Base-by-base conservation (phyloP, 2,329 filamentous ascomycete species). In the Lachnellula suecica region DNA sequence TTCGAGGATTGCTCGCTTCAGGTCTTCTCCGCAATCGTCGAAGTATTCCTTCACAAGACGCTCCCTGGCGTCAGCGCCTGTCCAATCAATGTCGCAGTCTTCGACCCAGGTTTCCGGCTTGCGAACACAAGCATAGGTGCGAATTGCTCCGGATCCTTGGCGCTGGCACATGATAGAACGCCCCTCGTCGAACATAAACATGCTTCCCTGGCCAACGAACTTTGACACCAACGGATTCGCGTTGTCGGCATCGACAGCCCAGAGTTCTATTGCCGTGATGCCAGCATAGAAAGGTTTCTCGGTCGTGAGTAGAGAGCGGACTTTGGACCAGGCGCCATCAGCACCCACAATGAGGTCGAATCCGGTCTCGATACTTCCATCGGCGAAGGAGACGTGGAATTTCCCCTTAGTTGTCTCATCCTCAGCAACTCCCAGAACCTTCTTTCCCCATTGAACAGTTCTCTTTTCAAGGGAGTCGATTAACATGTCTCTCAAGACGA, bases 321-420 rank as follows among this genome's bases (percentile, higher is more conserved):
- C 62, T 50, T 65, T 71, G 15, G 61, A 70, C 70, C 71, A 74
- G 2, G 71, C 70, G 4, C 73, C 73, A 59, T 72, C 71, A 1
- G 70, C 71, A 9, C 73, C 72, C 27, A 73, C 63, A 5, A 72
- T 67, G 1, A 74, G 54, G 49, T 74, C 72, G 46, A 69, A 72
- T 1, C 51, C 54, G 20, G 44, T 40, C 38, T 48, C 55, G 7
- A 52, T 35, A n/a, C 29, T 38, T 3, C 35, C 45, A 20, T 59
- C 53, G 2, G 35, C 20, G 35, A 60, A 58, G 11, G 50, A 29
- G n/a, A 59, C n/a, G 34, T 60, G 53, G 19, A 54, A 57, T 27
- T 54, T 51, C 3, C 41, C 46, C n/a, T 37, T 37, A 20, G 23
- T 53, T 17, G 4, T 50, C 37, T 20, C 20, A 20, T 46, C 53